Base-by-base conservation (phyloP, 805 yeast species). In the Wilhelminamyces savonicus region DNA sequence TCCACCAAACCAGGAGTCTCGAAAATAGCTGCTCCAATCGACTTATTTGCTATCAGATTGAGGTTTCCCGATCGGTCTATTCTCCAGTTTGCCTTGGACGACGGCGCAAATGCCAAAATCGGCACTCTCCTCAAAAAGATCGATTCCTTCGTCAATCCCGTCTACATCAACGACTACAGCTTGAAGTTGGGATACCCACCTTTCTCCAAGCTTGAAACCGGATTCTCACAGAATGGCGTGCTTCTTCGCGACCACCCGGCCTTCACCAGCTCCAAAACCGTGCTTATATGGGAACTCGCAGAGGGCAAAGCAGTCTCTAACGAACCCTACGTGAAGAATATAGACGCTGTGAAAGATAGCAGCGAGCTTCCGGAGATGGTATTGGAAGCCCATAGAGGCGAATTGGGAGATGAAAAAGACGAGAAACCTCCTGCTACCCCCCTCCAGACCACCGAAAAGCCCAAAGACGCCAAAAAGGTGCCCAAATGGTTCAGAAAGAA, bases 141-240 rank as follows among this genome's bases (percentile, higher is more conserved):
- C 15, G 69, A 64, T 36, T 49, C 47, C 5, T 44, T 55, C 26
- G 29, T 64, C 10, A 28, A 43, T 5, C 59, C 54, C 3, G 31
- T 44, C n/a, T 53, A 40, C 34, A 31, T 50, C 21, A 54, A 59
- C 17, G 30, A 42, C 24, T 64, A 60, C 40, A 41, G 34, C 17
- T 45, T 64, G 28, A 58, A 52, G 30, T 43, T 48, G 22, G 59
- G 66, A 11, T 51, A 44, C 32, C 71, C 71, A 3, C 69, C 71
- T 2, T 63, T 63, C 30, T 39, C 44, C 8, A 48, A 37, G 16
- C 36, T 62, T 16, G 43, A 36, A 16, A 30, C 53, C 24, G 46
- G 54, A 5, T 62, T 62, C 34, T 37, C 24, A 2, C 39, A 35
- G 17, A 64, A 64, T 39, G 50, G 46, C 30, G 28, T 33, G 9